These are phyloP conservation scores for Vaccinium myrtillus DNA, from an alignment of 148 eudicot species.

Conservation along the genomic window DNA sequence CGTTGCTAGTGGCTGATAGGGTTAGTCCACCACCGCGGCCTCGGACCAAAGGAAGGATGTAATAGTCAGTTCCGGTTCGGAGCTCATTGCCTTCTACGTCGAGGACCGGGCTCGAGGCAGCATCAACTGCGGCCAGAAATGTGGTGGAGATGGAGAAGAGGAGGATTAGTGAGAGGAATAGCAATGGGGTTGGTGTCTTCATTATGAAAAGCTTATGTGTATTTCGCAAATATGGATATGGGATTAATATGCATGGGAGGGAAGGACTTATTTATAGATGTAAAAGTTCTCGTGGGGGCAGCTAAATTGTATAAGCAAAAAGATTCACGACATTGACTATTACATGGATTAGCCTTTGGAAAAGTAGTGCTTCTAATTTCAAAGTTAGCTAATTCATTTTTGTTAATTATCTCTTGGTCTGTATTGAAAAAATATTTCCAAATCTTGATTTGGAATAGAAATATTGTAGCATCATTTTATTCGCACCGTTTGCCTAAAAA, in stretches of 20 bases:
- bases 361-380: not conserved
- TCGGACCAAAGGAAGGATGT: conserved; percentile 27
- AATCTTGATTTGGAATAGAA: not conserved
- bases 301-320: not conserved
- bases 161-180: conserved; percentile 6
- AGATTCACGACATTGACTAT: not conserved
- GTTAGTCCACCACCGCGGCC: conserved; percentile 31
- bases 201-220: not conserved
- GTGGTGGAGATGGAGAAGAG: conserved; percentile 12
- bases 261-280: not conserved
- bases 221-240: not conserved
- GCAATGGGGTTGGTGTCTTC: not conserved
- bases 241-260: not conserved
- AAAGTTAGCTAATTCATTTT: not conserved
- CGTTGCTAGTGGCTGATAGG: not conserved
- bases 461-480: not conserved
- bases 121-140: not conserved
- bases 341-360: not conserved
- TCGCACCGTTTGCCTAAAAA: too few relatives aligned
- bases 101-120: conserved; percentile 1
- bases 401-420: too few relatives aligned
- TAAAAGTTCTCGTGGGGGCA: not conserved
- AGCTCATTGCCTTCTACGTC: conserved; percentile 28
- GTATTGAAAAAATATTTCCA: not conserved
- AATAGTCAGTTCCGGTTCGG: conserved; percentile 17